Evolutionary conservation across 2,329 filamentous ascomycete genomes (phyloP).

Genomic region (Aphanocladium album): DNA sequence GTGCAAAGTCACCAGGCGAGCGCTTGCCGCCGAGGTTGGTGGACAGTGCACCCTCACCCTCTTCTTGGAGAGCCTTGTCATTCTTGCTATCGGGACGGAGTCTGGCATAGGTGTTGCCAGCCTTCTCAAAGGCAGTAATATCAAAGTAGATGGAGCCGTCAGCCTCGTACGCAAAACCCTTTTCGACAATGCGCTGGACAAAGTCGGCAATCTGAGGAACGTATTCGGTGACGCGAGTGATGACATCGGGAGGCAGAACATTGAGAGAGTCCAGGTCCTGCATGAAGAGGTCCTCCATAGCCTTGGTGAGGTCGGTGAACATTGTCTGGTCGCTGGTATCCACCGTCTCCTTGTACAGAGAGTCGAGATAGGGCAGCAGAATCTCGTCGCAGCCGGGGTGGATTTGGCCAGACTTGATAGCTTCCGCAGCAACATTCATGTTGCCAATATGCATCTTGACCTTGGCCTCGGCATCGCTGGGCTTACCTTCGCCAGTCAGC

Average conservation of each 20-base stretch:
- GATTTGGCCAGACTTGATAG: conserved; percentile 43
- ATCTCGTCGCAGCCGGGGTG: conserved; percentile 59
- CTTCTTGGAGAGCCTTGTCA: conserved; percentile 76
- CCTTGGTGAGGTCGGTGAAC: conserved; percentile 79
- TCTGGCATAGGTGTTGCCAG: conserved; percentile 79
- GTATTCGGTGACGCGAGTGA: conserved; percentile 91
- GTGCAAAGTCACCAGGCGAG: conserved; percentile 75
- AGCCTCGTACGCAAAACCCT: conserved; percentile 76
- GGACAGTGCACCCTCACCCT: conserved; percentile 80
- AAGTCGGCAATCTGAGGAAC: conserved; percentile 82
- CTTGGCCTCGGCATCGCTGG: conserved; percentile 78
- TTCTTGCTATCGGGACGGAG: conserved; percentile 81
- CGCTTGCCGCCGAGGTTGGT: conserved; percentile 63
- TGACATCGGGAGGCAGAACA: conserved; percentile 71
- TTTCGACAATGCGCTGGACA: conserved; percentile 74
- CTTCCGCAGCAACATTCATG: conserved; percentile 46
- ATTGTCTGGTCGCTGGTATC: conserved; percentile 63
- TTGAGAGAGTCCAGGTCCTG: conserved; percentile 85
- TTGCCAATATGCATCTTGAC: conserved; percentile 81
- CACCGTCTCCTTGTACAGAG: conserved; percentile 56
- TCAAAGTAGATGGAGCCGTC: conserved; percentile 95
- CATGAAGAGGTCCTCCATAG: conserved; percentile 83
- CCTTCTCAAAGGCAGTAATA: conserved; percentile 77
- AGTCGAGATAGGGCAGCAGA: conserved; percentile 78
- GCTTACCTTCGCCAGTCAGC: conserved; percentile 51